Evolutionary conservation across 1,284 basidiomycete genomes (phyloP), one percentile per base, ranked within the genome.

Genomic region (Sutorius eximius): DNA sequence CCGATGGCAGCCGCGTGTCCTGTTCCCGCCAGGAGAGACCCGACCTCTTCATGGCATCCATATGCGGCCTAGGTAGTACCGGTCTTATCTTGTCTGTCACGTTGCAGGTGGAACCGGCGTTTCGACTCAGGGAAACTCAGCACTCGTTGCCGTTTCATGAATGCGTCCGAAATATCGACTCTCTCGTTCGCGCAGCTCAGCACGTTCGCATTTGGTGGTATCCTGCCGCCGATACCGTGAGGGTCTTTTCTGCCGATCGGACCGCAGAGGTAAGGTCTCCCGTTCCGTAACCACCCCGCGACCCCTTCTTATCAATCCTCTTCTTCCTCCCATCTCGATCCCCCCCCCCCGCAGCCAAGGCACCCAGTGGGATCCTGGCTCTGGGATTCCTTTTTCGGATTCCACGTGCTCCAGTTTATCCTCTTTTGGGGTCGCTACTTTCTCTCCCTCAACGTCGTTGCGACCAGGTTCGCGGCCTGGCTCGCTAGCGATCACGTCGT

Each of bases 161-260:
- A n/a, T 82, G 86, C 59, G 67, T 88, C 51, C 67, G 73, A 36
- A 71, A 78, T 50, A 65, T 89, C 22, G 82, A 87, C 58, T 58
- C 72, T 9, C 75, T 95, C 63, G 85, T 82, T 36, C 68, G 71
- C 48, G 79, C 82, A 45, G 86, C 90, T 1, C 85, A 98, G 73
- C 94, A 98, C 70, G 91, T 93, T 24, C 81, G 93, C n/a, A 79
- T 95, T 30, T 95, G 93, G 91, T 99, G 95, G 95, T 97, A 89
- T 74, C 93, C 95, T 2, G 87, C 91, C 55, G 83, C 86, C 18
- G 84, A 87, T 57, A 77, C 77, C 36, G 78, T 95, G 53, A 85
- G 93, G 40, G 82, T 93, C 52, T 89, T 87, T 62, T 78, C 85
- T 58, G 81, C 88, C 40, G 83, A 93, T 70, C 80, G 94, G 50